phyloP scores from a whole-genome alignment of 768 basidiomycete genomes.

The Termitomyces sp. region DNA sequence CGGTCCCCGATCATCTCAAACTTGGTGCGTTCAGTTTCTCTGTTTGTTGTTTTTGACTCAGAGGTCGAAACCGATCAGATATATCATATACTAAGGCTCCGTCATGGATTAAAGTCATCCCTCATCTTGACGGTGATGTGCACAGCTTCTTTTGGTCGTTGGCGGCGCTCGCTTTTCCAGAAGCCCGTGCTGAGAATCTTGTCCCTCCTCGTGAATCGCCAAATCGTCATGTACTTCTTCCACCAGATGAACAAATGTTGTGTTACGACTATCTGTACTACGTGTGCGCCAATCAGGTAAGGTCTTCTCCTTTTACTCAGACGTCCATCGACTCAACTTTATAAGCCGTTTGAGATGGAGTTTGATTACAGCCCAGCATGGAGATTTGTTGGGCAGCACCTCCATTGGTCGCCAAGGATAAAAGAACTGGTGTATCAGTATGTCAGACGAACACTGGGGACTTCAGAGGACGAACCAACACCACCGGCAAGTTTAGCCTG shows the following conservation, averaged over 20 bases:
- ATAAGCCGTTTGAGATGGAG: constrained; percentile 51
- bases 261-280: constrained; percentile 55
- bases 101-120: constrained; percentile 44
- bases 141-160: constrained; percentile 44
- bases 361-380: constrained; percentile 57
- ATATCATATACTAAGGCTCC: constrained; percentile 51
- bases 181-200: constrained; percentile 33
- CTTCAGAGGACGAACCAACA: constrained; percentile 30
- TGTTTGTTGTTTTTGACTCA: constrained; percentile 4
- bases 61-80: constrained; percentile 27
- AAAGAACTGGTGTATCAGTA: constrained; percentile 40
- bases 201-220: constrained; percentile 38
- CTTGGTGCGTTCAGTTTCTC: constrained; percentile 28
- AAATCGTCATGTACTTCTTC: constrained; percentile 35
- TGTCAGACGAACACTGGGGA: constrained; percentile 39
- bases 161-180: constrained; percentile 43
- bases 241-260: constrained; percentile 47
- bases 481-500: constrained; percentile 38
- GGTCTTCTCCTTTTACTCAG: constrained; percentile 8
- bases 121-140: constrained; percentile 39
- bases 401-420: constrained; percentile 45
- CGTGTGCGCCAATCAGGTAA: constrained; percentile 42
- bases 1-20: constrained; percentile 30
- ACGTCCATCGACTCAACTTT: constrained; percentile 2
- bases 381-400: constrained; percentile 49